Evolutionary conservation across 805 yeast genomes (phyloP).

Genomic region (Scheffersomyces lignosus): DNA sequence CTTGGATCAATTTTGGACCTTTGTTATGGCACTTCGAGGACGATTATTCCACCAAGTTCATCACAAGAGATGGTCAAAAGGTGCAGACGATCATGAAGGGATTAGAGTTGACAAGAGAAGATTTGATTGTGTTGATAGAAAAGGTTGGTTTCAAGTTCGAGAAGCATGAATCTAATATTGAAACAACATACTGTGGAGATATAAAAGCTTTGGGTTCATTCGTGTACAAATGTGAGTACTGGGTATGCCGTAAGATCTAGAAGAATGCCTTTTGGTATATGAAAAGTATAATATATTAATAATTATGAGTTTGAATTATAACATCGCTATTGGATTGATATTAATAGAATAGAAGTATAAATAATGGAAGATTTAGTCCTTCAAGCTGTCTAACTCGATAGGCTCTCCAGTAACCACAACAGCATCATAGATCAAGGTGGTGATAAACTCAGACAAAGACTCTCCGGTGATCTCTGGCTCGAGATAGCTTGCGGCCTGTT

Average conservation of each 20-base stretch:
- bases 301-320: too few species aligned
- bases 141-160: constrained; percentile 52
- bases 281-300: too few species aligned
- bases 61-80: constrained; percentile 19
- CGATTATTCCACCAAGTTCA: constrained; percentile 26
- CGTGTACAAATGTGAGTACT: constrained; percentile 62
- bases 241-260: constrained; percentile 53
- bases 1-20: constrained; percentile 71
- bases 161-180: constrained; percentile 43
- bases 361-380: neutral
- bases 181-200: constrained; percentile 57
- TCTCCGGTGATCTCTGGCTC: constrained; percentile 19
- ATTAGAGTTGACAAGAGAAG: constrained; percentile 59
- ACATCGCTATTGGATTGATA: too few species aligned
- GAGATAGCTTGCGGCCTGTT: constrained; percentile 16
- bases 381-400: constrained; percentile 7
- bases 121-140: constrained; percentile 46
- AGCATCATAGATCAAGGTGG: constrained; percentile 21
- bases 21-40: constrained; percentile 72
- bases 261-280: neutral
- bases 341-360: too few species aligned
- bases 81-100: constrained; percentile 48
- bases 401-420: constrained; percentile 12
- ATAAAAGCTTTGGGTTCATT: constrained; percentile 50
- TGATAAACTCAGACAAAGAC: constrained; percentile 16